Conservation (phyloP, 768 basidiomycete genomes). For the Hemileccinum rubropunctum region DNA sequence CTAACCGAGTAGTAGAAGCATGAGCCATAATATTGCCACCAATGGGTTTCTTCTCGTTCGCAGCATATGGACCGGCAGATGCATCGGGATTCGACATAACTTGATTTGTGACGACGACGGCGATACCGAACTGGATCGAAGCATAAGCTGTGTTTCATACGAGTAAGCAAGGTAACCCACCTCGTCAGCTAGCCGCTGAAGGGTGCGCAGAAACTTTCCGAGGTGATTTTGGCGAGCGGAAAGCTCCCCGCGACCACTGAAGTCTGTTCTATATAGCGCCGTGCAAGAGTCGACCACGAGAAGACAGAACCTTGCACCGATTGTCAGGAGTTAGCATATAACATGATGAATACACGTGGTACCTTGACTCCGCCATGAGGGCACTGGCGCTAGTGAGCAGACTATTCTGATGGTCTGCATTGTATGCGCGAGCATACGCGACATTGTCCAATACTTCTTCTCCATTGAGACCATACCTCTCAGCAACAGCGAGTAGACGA, state of each 20-base stretch:
- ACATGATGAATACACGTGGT: slow-evolving; percentile 22
- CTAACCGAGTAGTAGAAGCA: slow-evolving; percentile 92
- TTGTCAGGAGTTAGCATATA: not conserved
- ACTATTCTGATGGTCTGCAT: slow-evolving; percentile 94
- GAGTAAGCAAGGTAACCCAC: slow-evolving; percentile 41
- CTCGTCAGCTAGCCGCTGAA: slow-evolving; percentile 95
- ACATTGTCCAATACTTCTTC: slow-evolving; percentile 99
- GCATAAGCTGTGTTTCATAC: slow-evolving; percentile 1
- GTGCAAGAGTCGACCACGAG: slow-evolving; percentile 97
- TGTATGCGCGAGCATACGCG: slow-evolving; percentile 97
- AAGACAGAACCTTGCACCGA: slow-evolving; percentile 75
- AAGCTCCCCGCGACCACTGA: slow-evolving; percentile 91
- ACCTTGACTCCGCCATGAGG: slow-evolving; percentile 99
- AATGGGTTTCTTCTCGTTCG: slow-evolving; percentile 96
- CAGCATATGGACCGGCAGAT: slow-evolving; percentile 80
- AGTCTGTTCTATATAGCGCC: slow-evolving; percentile 93
- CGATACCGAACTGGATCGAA: slow-evolving; percentile 81
- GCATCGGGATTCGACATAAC: slow-evolving; percentile 99
- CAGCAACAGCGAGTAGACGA: slow-evolving; percentile 90
- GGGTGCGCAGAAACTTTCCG: slow-evolving; percentile 90
- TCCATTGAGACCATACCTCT: slow-evolving; percentile 93
- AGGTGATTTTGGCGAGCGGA: slow-evolving; percentile 94
- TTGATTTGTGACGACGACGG: slow-evolving; percentile 96
- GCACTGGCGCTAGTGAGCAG: slow-evolving; percentile 90
- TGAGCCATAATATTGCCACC: slow-evolving; percentile 99